Evolutionary conservation across 108 stramenopile species (phyloP), one percentile per base, ranked within the genome.

Genomic region (Aureococcus anophagefferens): DNA sequence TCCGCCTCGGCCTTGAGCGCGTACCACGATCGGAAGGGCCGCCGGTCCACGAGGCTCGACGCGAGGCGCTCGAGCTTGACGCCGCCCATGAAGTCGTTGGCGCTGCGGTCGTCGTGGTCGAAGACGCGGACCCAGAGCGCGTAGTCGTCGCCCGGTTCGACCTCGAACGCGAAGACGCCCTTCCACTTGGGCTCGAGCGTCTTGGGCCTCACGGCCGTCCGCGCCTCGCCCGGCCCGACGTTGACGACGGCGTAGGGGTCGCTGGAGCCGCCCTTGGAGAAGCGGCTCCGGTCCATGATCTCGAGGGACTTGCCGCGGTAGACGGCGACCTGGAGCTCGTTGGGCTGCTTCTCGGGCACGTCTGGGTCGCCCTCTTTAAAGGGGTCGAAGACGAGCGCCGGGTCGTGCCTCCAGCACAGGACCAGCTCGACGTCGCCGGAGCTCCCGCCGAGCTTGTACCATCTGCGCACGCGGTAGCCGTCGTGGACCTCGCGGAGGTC

Each of bases 221-320:
- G 40, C 9, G 40, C 40, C 40, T 44, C 13, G 40, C 40, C 40
- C 9, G 13, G 40, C 5, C 9, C 40, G 9, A 44, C 40, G 13
- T 5, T 11, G 9, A 44, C 40, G 9, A 13, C 5, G 40, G 40
- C 21, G 3, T 18, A 59, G 21, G 51, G 51, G 21, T 59, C 51
- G 51, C 25, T 59, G 21, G 21, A 18, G 51, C 25, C 25, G 7
- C 25, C 51, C 63, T 64, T 63, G 30, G 35, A 36, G 13, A 70
- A 29, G 46, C 46, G 28, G 33, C 51, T 70, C 51, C 51, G 46
- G 51, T 70, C 69, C 69, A 70, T 70, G 14, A 71, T 33, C 35
- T 34, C 31, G 5, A 59, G 25, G 13, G 0, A 25, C 7, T 11
- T 3, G 25, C 51, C 17, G 1, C 51, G 51, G 25, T 25, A 25